A percentile compares a stretch with the other conserved stretches of the same genome.
Conservation (phyloP, 768 basidiomycete species). For the Kwoniella sp. region DNA sequence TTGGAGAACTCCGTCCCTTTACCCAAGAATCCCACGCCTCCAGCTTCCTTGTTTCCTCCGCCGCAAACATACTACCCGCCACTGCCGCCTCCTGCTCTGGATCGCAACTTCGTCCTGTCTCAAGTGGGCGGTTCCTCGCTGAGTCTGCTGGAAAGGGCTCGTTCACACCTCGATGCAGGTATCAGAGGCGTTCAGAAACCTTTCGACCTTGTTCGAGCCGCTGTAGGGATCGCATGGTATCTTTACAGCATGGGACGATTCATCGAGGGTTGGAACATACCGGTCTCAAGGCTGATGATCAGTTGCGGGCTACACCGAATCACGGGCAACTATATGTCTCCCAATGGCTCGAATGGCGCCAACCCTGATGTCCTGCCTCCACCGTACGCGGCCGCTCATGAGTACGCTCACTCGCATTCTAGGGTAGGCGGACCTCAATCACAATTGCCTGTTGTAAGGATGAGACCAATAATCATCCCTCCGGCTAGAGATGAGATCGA, state of each 20-base stretch:
- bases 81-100: conserved; percentile 1
- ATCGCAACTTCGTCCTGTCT: conserved; percentile 23
- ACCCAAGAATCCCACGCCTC: conserved; percentile 21
- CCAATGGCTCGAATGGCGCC: conserved; percentile 20
- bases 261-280: conserved; percentile 51
- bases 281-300: conserved; percentile 39
- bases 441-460: conserved; percentile 27
- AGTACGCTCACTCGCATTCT: conserved; percentile 27
- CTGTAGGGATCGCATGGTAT: conserved; percentile 44
- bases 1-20: conserved; percentile 28
- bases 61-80: conserved; percentile 7
- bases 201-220: conserved; percentile 47
- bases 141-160: conserved; percentile 37
- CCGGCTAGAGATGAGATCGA: conserved; percentile 49
- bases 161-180: conserved; percentile 39
- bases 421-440: background rate
- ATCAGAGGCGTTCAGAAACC: conserved; percentile 46
- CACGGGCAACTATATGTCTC: conserved; percentile 31
- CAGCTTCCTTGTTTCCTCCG: conserved; percentile 16
- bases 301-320: conserved; percentile 52
- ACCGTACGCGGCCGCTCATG: conserved; percentile 31
- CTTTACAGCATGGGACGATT: conserved; percentile 44
- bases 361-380: conserved; percentile 22
- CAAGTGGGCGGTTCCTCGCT: conserved; percentile 29
- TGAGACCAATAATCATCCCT: conserved; percentile 48